These are phyloP conservation scores for Tetrastigma voinierianum DNA, from an alignment of 164 flowering plant species.

Conservation along the genomic window DNA sequence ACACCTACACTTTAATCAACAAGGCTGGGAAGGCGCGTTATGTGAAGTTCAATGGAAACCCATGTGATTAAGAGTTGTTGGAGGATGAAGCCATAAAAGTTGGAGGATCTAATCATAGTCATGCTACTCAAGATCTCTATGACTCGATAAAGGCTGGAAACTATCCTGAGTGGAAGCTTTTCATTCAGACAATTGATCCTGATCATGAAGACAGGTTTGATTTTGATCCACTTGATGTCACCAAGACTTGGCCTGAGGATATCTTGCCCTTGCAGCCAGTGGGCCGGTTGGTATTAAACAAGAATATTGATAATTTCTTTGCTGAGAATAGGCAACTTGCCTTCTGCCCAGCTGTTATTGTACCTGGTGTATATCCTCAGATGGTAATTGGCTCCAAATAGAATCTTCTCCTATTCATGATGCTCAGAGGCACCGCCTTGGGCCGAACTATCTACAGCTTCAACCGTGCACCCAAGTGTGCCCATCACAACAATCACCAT, in stretches of 20 bases:
- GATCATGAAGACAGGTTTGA: constrained; percentile 82
- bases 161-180: constrained; percentile 97
- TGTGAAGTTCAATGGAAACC: constrained; percentile 99
- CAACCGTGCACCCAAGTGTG: constrained; percentile 93
- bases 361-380: constrained; percentile 89
- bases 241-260: constrained; percentile 99
- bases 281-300: constrained; percentile 91
- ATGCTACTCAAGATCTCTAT: constrained; percentile 94
- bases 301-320: constrained; percentile 94
- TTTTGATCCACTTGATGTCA: constrained; percentile 94
- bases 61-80: constrained; percentile 87
- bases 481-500: constrained; percentile 94
- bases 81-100: constrained; percentile 83
- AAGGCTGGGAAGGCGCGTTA: constrained; percentile 76
- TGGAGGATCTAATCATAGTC: constrained; percentile 96
- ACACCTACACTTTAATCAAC: constrained; percentile 78
- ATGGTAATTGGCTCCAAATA: constrained; percentile 89
- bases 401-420: constrained; percentile 83
- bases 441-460: constrained; percentile 91
- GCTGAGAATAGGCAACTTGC: constrained; percentile 97
- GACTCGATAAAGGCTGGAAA: constrained; percentile 93
- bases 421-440: constrained; percentile 97
- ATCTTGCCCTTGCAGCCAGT: constrained; percentile 87
- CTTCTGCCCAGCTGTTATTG: constrained; percentile 81
- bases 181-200: constrained; percentile 85